Percentiles rank a stretch among this genome's conserved stretches.
Conservation (phyloP, 140 eudicot genomes). For the Anethum foeniculum region DNA sequence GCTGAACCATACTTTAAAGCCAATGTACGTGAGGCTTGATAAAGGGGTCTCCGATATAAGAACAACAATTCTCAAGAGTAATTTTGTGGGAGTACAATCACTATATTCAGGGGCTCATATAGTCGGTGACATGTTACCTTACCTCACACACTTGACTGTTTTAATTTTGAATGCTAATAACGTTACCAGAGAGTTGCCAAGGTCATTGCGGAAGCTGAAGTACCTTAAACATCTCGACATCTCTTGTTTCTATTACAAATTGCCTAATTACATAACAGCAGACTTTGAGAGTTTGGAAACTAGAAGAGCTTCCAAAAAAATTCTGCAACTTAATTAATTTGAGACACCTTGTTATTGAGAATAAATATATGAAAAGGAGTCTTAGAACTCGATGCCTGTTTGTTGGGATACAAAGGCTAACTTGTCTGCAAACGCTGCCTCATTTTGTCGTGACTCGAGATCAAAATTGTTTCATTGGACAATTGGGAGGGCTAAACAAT, state of each 20-base stretch:
- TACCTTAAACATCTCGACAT: not conserved
- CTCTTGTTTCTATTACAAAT: not conserved
- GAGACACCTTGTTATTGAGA: not conserved
- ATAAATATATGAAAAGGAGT: not conserved
- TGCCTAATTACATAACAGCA: not conserved
- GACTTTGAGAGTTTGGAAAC: slow-evolving; percentile 5
- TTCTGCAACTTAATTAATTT: not conserved
- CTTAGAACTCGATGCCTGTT: not conserved
- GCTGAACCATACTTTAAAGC: not conserved
- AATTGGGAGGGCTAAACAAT: slow-evolving; percentile 3
- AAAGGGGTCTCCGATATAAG: not conserved
- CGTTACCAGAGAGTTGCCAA: not conserved
- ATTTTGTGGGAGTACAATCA: not conserved
- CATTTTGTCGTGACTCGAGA: not conserved
- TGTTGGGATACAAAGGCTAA: not conserved
- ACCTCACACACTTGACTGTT: not conserved
- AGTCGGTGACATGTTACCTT: not conserved
- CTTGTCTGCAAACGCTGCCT: not conserved
- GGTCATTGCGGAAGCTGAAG: not conserved
- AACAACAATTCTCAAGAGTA: not conserved
- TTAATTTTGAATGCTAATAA: not conserved
- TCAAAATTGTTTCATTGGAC: not conserved
- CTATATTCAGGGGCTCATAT: not conserved
- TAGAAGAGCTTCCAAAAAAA: not conserved
- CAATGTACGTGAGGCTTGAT: not conserved